Conservation (phyloP, 202 grass and related monocot species). For the Brachypodium distachyon region DNA sequence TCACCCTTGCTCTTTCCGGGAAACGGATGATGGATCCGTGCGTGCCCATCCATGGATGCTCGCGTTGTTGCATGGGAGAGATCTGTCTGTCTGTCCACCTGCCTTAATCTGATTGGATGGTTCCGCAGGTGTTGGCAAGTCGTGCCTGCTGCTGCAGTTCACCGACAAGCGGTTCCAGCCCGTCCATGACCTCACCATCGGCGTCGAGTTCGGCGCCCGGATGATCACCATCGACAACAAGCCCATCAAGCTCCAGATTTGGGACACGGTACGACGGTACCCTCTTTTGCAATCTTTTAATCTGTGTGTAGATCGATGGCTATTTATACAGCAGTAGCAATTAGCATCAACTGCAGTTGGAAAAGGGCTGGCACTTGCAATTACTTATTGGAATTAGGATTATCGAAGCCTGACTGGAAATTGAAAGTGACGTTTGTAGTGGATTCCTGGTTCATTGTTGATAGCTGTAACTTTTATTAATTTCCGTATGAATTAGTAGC, state of each 20-base stretch:
- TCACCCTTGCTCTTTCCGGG: not conserved
- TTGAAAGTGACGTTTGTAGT: not conserved
- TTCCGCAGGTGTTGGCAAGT: slow-evolving; percentile 70
- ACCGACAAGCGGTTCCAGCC: slow-evolving; percentile 93
- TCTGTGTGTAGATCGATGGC: not conserved
- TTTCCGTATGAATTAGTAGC: not conserved
- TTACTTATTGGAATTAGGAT: not conserved
- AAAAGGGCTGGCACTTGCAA: not conserved
- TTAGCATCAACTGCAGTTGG: not conserved
- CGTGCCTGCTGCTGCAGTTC: slow-evolving; percentile 88
- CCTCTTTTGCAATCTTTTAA: not conserved
- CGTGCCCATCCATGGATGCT: not conserved
- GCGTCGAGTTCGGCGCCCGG: slow-evolving; percentile 83
- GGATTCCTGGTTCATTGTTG: not conserved
- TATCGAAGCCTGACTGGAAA: too few species aligned
- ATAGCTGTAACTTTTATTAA: not conserved
- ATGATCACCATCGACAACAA: slow-evolving; percentile 89
- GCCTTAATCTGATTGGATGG: not conserved
- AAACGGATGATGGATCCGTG: not conserved
- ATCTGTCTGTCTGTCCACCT: not conserved
- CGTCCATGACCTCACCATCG: slow-evolving; percentile 95
- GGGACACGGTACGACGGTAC: slow-evolving; percentile 51
- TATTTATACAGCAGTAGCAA: not conserved
- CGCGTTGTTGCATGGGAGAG: not conserved
- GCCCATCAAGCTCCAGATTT: slow-evolving; percentile 95